Percentiles rank a stretch among this genome's conserved stretches.
Conservation (phyloP, 2,329 filamentous ascomycete genomes). For the Colletotrichum sp. region DNA sequence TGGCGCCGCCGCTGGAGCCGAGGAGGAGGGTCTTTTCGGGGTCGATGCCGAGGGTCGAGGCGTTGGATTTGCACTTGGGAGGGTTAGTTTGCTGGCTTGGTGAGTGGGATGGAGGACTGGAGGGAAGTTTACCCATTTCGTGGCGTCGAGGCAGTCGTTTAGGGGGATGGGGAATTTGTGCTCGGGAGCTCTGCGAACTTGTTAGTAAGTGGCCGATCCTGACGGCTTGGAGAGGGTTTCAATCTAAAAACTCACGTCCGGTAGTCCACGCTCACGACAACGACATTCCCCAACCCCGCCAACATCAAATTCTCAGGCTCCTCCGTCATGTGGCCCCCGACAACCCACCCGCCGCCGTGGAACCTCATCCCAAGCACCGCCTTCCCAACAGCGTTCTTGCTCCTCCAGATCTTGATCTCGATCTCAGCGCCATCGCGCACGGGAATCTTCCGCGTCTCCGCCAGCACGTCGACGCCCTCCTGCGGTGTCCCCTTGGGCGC, state of each 20-base stretch:
- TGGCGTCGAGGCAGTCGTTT: conserved; percentile 40
- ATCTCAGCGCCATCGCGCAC: conserved; percentile 36
- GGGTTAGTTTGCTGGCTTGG: not conserved
- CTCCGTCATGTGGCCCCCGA: conserved; percentile 38
- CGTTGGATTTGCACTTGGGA: conserved; percentile 33
- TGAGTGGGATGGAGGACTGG: not conserved
- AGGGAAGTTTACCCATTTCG: conserved; percentile 37
- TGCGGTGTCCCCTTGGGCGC: conserved; percentile 33
- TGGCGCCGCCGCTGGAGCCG: conserved; percentile 40
- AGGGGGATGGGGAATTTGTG: conserved; percentile 36
- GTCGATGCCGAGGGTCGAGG: conserved; percentile 32
- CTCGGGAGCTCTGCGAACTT: conserved; percentile 37
- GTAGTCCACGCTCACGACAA: conserved; percentile 43
- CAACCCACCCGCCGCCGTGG: conserved; percentile 41
- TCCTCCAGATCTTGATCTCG: conserved; percentile 40
- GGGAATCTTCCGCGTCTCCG: conserved; percentile 30
- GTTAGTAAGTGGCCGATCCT: conserved; percentile 9
- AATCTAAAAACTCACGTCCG: conserved; percentile 32
- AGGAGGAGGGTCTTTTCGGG: conserved; percentile 38
- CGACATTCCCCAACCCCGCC: conserved; percentile 33
- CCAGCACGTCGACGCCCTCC: conserved; percentile 37
- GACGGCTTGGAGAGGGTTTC: not conserved
- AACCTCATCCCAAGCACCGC: conserved; percentile 35
- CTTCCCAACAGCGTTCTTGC: conserved; percentile 15
- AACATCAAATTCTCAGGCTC: conserved; percentile 38